Evolutionary conservation across 169 alveolate species (phyloP).

Genomic region (Plasmodium gaboni): DNA sequence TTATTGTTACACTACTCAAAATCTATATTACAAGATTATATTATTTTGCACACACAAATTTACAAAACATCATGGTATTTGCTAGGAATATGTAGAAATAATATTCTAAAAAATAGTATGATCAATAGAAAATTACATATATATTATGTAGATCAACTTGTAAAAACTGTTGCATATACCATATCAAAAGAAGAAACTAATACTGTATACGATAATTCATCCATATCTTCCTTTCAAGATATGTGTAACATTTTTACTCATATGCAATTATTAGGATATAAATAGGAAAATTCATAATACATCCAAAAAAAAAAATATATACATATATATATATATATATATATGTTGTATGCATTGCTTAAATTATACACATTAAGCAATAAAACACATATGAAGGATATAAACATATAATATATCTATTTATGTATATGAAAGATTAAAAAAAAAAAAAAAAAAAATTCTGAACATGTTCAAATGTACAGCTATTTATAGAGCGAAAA

Average conservation of each 20-base stretch:
- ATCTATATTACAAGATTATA: conserved; percentile 41
- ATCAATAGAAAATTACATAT: conserved; percentile 26
- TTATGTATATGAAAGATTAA: too few species aligned
- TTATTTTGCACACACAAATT: conserved; percentile 52
- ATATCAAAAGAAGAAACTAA: conserved; percentile 27
- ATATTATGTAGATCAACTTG: conserved; percentile 35
- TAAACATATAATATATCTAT: too few species aligned
- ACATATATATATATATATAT: too few species aligned
- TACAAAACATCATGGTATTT: conserved; percentile 65
- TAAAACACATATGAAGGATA: too few species aligned
- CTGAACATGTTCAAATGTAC: too few species aligned
- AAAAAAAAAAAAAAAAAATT: too few species aligned
- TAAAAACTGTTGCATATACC: conserved; percentile 57
- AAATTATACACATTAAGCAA: too few species aligned
- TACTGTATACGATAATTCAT: conserved; percentile 54
- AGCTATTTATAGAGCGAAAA: too few species aligned
- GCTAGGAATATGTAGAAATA: conserved; percentile 56
- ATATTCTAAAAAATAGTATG: conserved; percentile 34
- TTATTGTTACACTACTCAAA: conserved; percentile 23
- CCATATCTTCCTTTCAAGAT: conserved; percentile 42
- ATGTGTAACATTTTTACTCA: conserved; percentile 75
- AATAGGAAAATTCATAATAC: not conserved
- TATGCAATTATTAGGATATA: conserved; percentile 39
- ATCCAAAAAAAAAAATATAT: not conserved
- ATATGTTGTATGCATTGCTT: too few species aligned